Evolutionary conservation across 2,329 filamentous ascomycete species (phyloP).

Genomic region (Aspergillus fructus): DNA sequence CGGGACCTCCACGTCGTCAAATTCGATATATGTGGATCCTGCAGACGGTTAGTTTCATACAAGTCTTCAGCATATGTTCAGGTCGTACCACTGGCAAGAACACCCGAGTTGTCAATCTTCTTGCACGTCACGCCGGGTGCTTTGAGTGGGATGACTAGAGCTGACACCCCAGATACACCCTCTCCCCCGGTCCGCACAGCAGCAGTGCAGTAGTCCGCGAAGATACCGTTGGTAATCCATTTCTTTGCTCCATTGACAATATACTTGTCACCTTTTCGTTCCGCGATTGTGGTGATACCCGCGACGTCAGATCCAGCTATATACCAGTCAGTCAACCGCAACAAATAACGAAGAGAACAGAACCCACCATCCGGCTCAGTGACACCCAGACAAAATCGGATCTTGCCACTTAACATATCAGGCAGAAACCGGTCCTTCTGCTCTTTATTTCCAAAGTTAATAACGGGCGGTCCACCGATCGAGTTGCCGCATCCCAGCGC

Average conservation of each 20-base stretch:
- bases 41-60: neutral
- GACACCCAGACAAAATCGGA: slow-evolving; percentile 61
- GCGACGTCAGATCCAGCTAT: slow-evolving; percentile 59
- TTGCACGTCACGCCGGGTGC: slow-evolving; percentile 50
- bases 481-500: slow-evolving; percentile 32
- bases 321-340: neutral
- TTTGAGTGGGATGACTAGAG: slow-evolving; percentile 58
- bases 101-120: slow-evolving; percentile 59
- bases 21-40: slow-evolving; percentile 67
- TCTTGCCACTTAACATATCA: slow-evolving; percentile 56
- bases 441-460: slow-evolving; percentile 30
- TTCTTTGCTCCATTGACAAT: slow-evolving; percentile 64
- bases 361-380: slow-evolving; percentile 43
- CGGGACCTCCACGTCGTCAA: slow-evolving; percentile 75
- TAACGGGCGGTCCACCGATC: slow-evolving; percentile 33
- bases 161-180: slow-evolving; percentile 56
- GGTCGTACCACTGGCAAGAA: slow-evolving; percentile 54
- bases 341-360: neutral
- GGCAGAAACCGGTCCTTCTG: slow-evolving; percentile 52
- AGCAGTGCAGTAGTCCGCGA: slow-evolving; percentile 58
- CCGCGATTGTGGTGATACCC: slow-evolving; percentile 57
- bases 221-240: slow-evolving; percentile 62
- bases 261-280: slow-evolving; percentile 49
- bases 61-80: neutral
- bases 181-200: slow-evolving; percentile 59